phyloP scores from a whole-genome alignment of 176 grass and related monocot genomes.

The Oryza rufipogon region DNA sequence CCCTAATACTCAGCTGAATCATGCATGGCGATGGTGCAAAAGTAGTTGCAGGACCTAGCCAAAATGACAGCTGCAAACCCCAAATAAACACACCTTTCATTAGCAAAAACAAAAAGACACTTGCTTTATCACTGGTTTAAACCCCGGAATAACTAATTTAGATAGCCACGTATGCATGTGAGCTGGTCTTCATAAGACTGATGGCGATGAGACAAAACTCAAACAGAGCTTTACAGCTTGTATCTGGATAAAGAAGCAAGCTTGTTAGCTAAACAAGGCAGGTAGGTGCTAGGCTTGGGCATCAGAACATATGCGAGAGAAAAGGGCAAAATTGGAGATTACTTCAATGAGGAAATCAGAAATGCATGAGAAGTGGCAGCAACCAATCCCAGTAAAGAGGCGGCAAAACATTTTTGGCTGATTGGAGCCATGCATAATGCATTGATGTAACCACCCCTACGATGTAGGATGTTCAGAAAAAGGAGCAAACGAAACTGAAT shows the following conservation, averaged over 20 bases:
- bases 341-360: background rate
- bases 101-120: slow-evolving; percentile 17
- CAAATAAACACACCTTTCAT: background rate
- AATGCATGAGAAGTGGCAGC: slow-evolving; percentile 1
- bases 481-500: background rate
- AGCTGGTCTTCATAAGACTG: slow-evolving; percentile 14
- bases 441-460: background rate
- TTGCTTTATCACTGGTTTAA: background rate
- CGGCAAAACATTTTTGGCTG: background rate
- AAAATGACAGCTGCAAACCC: background rate
- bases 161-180: slow-evolving; percentile 19
- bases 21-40: slow-evolving; percentile 52
- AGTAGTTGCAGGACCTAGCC: slow-evolving; percentile 30
- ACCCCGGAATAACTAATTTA: slow-evolving; percentile 27
- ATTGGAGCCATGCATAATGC: background rate
- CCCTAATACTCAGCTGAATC: slow-evolving; percentile 12
- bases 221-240: slow-evolving; percentile 42
- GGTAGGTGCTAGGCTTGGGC: slow-evolving; percentile 31
- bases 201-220: slow-evolving; percentile 37
- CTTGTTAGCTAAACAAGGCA: slow-evolving; percentile 31
- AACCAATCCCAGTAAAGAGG: slow-evolving; percentile 30
- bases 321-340: slow-evolving; percentile 5
- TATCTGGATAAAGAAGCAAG: slow-evolving; percentile 38
- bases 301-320: background rate
- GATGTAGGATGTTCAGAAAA: slow-evolving; percentile 2